Evolutionary conservation across 2,329 filamentous ascomycete genomes (phyloP).

Genomic region (Aureobasidium zeae): DNA sequence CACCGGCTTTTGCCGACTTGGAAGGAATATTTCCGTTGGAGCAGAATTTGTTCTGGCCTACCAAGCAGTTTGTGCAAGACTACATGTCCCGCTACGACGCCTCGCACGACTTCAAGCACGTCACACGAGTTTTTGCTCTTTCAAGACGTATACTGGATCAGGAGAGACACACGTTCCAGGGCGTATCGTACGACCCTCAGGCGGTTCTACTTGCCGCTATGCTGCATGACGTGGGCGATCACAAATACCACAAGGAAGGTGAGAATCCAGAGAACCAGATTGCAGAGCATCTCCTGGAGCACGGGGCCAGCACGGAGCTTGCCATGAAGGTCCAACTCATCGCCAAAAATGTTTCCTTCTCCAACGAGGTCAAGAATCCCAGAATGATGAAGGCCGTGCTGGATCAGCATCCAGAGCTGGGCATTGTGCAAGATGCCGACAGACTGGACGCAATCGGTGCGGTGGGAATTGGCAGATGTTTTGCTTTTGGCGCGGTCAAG

Average conservation of each 20-base stretch:
- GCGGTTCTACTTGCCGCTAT: constrained; percentile 57
- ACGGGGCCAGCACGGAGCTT: constrained; percentile 49
- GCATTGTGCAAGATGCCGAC: constrained; percentile 85
- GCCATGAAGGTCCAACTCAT: constrained; percentile 61
- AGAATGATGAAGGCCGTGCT: constrained; percentile 52
- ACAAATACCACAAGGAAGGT: constrained; percentile 56
- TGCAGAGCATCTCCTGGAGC: constrained; percentile 44
- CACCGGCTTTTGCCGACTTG: constrained; percentile 16
- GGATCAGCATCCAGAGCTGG: constrained; percentile 60
- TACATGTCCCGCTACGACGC: constrained; percentile 75
- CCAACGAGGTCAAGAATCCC: constrained; percentile 60
- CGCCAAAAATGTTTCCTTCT: constrained; percentile 69
- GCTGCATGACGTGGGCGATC: constrained; percentile 73
- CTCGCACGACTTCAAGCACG: constrained; percentile 82
- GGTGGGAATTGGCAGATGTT: constrained; percentile 69
- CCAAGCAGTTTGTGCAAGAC: constrained; percentile 52
- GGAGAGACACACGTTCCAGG: constrained; percentile 34
- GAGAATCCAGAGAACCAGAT: constrained; percentile 51
- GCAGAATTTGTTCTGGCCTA: constrained; percentile 23
- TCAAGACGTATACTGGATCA: constrained; percentile 53
- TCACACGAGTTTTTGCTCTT: constrained; percentile 68
- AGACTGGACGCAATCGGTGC: constrained; percentile 84
- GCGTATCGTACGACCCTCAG: constrained; percentile 39
- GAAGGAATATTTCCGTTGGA: constrained; percentile 16
- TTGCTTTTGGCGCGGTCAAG: constrained; percentile 65